Base-by-base conservation (phyloP, 2,329 filamentous ascomycete species). In the Herpotrichia juniperi region DNA sequence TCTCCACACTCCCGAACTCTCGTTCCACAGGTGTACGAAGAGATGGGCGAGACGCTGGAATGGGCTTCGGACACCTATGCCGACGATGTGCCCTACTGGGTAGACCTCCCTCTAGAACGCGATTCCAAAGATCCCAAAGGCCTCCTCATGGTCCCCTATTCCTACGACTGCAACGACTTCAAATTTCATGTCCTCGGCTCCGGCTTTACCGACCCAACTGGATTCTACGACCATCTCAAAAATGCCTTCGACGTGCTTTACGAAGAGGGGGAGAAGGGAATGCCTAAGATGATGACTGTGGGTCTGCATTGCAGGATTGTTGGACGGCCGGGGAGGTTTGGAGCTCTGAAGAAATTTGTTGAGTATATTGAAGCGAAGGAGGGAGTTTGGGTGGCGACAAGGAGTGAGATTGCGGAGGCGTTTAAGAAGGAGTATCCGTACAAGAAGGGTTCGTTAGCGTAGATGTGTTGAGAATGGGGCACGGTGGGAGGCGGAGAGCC, bases 231-330 rank as follows among this genome's bases (percentile, higher is more conserved):
- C 16, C 78, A 83, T 54, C 57, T 83, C 14, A 79, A 80, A 67
- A 76, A 76, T 17, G 78, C 81, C 0, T 83, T 84, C 46, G 81
- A 84, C 58, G 77, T 81, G 16, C 61, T 83, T 26, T 82, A 83
- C 51, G 79, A 79, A 25, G 81, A 83, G 54, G 81, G 80, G 1
- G 64, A 74, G 46, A 72, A 73, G 10, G 80, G 80, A 1, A 66
- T 65, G 56, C 79, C 79, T 4, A 82, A 81, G 69, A 84, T 84
- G 81, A 84, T 84, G 81, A 83, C 81, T 0, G 76, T 84, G 21
- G 80, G 78, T 1, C 62, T 83, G 22, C 81, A 83, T 61, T 82
- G 79, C 55, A 74, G 81, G 6, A 80, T 81, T 48, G 77, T 80
- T 30, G 82, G 81, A 1, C 76, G 79, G 28, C 81, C 81, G 0